These are phyloP conservation scores for Backusella macrospora DNA, from an alignment of 192 early-diverging fungal species.

Conservation along the genomic window DNA sequence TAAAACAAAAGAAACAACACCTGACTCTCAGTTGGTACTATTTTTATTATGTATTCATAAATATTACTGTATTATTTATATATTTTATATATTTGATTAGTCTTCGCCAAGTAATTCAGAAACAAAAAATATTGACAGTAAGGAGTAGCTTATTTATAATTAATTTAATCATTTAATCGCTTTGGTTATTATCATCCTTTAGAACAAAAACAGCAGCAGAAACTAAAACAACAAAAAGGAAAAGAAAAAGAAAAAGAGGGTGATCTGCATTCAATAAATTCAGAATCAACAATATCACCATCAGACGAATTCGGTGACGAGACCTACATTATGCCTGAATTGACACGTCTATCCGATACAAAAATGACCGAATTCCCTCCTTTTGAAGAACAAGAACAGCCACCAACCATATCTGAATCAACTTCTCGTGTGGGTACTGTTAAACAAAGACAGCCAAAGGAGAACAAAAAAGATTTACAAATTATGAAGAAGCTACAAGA, in stretches of 20 bases:
- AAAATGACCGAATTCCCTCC: background rate
- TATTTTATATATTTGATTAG: constrained; percentile 1
- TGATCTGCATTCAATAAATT: constrained; percentile 17
- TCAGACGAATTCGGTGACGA: background rate
- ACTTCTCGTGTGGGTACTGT: constrained; percentile 21
- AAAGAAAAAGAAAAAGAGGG: background rate
- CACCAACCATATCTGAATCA: background rate
- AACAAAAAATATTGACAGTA: background rate
- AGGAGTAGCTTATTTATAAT: background rate
- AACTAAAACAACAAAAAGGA: background rate
- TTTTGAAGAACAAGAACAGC: background rate
- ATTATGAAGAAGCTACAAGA: constrained; percentile 80
- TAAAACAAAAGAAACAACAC: constrained; percentile 1
- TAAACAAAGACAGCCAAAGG: constrained; percentile 31
- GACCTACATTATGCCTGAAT: background rate
- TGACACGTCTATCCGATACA: constrained; percentile 12
- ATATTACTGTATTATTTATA: background rate
- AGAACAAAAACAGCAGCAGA: background rate
- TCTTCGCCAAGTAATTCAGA: background rate
- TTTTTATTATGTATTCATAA: background rate
- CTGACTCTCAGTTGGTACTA: background rate
- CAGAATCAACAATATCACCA: constrained; percentile 9
- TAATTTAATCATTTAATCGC: constrained; percentile 2
- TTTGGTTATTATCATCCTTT: background rate
- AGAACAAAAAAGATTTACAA: constrained; percentile 59